Conservation (phyloP, 805 yeast genomes). For the Kazachstania kunashirensis region DNA sequence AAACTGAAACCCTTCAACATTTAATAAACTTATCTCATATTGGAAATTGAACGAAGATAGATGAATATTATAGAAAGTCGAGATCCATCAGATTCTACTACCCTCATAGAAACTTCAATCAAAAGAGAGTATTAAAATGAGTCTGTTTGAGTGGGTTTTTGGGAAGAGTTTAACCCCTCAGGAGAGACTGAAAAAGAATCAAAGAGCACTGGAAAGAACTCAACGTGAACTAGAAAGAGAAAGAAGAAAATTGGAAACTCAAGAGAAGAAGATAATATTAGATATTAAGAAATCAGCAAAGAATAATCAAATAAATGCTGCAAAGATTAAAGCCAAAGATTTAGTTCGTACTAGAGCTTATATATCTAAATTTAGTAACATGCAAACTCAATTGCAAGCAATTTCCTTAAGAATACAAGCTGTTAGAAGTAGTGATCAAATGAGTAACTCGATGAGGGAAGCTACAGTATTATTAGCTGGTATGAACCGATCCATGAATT, state of each 20-base stretch:
- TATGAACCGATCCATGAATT: constrained; percentile 83
- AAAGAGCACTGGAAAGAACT: constrained; percentile 87
- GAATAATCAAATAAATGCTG: constrained; percentile 77
- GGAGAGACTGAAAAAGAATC: constrained; percentile 89
- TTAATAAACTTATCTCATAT: no score
- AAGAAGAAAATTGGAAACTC: constrained; percentile 72
- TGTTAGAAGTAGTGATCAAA: constrained; percentile 87
- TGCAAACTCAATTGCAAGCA: constrained; percentile 95
- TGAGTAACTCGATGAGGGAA: constrained; percentile 90
- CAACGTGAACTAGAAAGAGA: constrained; percentile 91
- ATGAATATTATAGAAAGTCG: no score
- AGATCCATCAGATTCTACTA: no score
- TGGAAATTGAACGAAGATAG: no score
- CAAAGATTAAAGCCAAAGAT: constrained; percentile 93
- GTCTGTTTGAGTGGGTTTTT: constrained; percentile 85
- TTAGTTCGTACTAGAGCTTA: constrained; percentile 76
- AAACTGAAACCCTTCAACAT: no score
- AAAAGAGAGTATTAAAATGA: no score
- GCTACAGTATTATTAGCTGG: constrained; percentile 79
- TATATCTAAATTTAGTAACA: constrained; percentile 76
- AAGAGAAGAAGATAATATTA: constrained; percentile 75
- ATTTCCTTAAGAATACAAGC: constrained; percentile 84
- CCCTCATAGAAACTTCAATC: no score
- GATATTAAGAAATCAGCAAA: constrained; percentile 92
- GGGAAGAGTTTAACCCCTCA: constrained; percentile 92